A percentile compares a stretch with the other conserved stretches of the same genome.
Evolutionary conservation across 192 early-diverging fungal genomes (phyloP).

Genomic region (Phycomyces blakesleeanus): DNA sequence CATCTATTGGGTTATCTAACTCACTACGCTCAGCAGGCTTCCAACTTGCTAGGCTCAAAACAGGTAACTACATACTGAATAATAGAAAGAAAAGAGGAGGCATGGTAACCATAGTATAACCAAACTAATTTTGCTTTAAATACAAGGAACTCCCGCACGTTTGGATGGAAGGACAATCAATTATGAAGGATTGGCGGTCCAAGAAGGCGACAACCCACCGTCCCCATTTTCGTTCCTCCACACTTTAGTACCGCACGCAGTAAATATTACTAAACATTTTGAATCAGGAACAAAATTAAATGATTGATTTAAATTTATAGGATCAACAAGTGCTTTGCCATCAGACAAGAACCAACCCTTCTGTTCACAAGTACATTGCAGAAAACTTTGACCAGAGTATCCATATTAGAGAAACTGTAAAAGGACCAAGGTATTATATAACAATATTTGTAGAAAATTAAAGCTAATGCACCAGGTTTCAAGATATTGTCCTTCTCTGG

Average conservation of each 20-base stretch:
- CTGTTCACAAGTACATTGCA: constrained; percentile 62
- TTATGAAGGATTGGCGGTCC: constrained; percentile 58
- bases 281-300: not conserved
- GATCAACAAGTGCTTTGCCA: constrained; percentile 68
- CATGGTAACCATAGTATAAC: not conserved
- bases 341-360: constrained; percentile 69
- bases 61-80: constrained; percentile 32
- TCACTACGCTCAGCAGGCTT: constrained; percentile 73
- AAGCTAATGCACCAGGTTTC: not conserved
- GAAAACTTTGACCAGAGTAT: constrained; percentile 76
- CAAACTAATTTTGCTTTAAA: not conserved
- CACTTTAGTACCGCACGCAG: constrained; percentile 61
- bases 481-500: constrained; percentile 79
- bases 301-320: constrained; percentile 5
- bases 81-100: not conserved
- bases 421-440: constrained; percentile 57
- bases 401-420: constrained; percentile 81
- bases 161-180: constrained; percentile 74
- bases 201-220: constrained; percentile 68
- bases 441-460: not conserved
- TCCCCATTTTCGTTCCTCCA: constrained; percentile 76
- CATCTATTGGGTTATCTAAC: constrained; percentile 71
- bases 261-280: constrained; percentile 7
- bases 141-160: constrained; percentile 68
- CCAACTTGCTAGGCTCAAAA: constrained; percentile 74